Evolutionary conservation across 208 protist species (phyloP), one percentile per base, ranked within the genome.

Genomic region (Acanthamoeba lenticulata): DNA sequence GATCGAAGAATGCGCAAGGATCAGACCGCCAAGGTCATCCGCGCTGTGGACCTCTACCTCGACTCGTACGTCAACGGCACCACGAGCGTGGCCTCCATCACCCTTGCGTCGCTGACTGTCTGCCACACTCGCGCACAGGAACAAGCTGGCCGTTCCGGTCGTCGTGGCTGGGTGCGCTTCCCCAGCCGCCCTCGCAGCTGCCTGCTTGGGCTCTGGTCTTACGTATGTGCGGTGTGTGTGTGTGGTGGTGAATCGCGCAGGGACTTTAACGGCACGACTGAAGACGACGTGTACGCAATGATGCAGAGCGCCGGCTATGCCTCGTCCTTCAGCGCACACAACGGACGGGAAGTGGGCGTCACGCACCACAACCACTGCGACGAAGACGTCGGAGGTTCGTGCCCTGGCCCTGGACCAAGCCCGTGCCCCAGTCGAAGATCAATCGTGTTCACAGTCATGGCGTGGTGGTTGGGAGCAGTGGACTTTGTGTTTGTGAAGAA

Each of bases 401-500:
- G n/a, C n/a, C n/a, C n/a, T n/a, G n/a, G n/a, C n/a, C n/a, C n/a
- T n/a, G n/a, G n/a, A n/a, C n/a, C n/a, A n/a, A n/a, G n/a, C n/a
- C n/a, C n/a, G n/a, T n/a, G n/a, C n/a, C n/a, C n/a, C n/a, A n/a
- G n/a, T n/a, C n/a, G n/a, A n/a, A n/a, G n/a, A n/a, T n/a, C n/a
- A n/a, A n/a, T n/a, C n/a, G n/a, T n/a, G 6, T 5, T 34, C 15
- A 32, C 15, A 29, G 57, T 5, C 57, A 3, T 67, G 57, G n/a
- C n/a, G 15, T 32, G 4, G 5, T 67, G 15, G 27, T n/a, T 52
- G 45, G 45, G 17, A 7, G 44, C 24, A 92, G 86, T 92, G 52
- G 86, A 92, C 36, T 92, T 77, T 55, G 72, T 92, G 32, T 92
- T 92, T 36, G 6, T 92, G 29, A 92, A 74, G 62, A 92, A 72